Conservation (phyloP, 192 early-diverging fungal genomes). For the Coemansia guatemalensis region DNA sequence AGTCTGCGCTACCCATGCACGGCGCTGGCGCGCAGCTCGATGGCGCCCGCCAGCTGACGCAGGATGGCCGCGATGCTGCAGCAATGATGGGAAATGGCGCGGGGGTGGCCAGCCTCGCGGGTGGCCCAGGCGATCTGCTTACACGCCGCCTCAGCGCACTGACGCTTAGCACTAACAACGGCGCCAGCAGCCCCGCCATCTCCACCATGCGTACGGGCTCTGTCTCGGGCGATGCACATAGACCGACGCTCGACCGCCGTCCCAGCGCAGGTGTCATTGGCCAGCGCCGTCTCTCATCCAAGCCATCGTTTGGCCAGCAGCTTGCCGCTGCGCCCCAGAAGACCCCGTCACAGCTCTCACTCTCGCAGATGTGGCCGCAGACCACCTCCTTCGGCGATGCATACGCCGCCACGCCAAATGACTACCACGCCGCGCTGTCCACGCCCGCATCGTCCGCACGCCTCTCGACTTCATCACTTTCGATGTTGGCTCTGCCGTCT, state of each 20-base stretch:
- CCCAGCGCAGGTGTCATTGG: constrained; percentile 53
- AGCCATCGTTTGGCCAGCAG: constrained; percentile 40
- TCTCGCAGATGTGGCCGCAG: constrained; percentile 42
- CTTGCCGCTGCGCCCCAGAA: constrained; percentile 23
- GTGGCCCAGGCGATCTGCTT: constrained; percentile 40
- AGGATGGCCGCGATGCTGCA: constrained; percentile 12
- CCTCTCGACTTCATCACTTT: constrained; percentile 44
- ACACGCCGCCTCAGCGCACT: constrained; percentile 49
- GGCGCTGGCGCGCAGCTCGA: neutral
- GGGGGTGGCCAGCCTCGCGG: constrained; percentile 21
- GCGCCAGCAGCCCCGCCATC: constrained; percentile 5
- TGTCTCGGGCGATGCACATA: constrained; percentile 1
- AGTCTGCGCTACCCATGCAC: constrained; percentile 6
- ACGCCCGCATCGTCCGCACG: constrained; percentile 47
- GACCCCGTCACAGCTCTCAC: constrained; percentile 42
- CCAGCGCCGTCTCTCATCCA: constrained; percentile 48
- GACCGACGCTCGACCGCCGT: constrained; percentile 33
- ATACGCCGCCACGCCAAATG: neutral
- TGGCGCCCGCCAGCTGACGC: constrained; percentile 5
- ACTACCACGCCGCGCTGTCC: constrained; percentile 30
- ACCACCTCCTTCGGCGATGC: constrained; percentile 11
- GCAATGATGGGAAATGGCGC: constrained; percentile 9
- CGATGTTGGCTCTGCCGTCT: constrained; percentile 30
- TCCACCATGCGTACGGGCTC: neutral
- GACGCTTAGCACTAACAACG: constrained; percentile 17